phyloP scores from a whole-genome alignment of 2,329 filamentous ascomycete genomes.

The Zasmidium cellare region DNA sequence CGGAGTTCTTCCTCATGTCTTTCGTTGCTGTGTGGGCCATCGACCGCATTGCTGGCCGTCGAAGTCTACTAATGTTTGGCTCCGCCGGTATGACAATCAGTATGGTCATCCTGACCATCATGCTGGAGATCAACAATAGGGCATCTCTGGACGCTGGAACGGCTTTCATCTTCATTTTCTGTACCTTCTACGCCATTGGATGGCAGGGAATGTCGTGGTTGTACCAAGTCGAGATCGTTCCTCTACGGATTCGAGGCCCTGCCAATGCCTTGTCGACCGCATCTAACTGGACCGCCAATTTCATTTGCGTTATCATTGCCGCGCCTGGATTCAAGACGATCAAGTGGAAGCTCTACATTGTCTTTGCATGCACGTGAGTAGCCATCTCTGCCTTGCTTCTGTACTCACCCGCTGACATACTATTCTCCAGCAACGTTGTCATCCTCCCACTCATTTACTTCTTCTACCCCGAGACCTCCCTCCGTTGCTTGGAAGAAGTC shows the following conservation, averaged over 20 bases:
- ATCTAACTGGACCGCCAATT: slow-evolving; percentile 63
- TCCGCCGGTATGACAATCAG: slow-evolving; percentile 54
- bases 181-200: slow-evolving; percentile 59
- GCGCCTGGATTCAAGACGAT: slow-evolving; percentile 60
- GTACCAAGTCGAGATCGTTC: slow-evolving; percentile 62
- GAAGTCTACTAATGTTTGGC: slow-evolving; percentile 35
- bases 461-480: slow-evolving; percentile 62
- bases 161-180: slow-evolving; percentile 63
- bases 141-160: slow-evolving; percentile 45
- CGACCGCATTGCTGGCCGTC: slow-evolving; percentile 35
- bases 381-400: slow-evolving; percentile 45
- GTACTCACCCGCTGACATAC: slow-evolving; percentile 32
- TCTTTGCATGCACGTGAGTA: slow-evolving; percentile 73
- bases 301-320: slow-evolving; percentile 63
- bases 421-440: slow-evolving; percentile 13
- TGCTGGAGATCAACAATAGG: slow-evolving; percentile 38
- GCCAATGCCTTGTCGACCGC: slow-evolving; percentile 65
- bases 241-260: slow-evolving; percentile 60
- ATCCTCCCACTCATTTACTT: slow-evolving; percentile 57
- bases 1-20: slow-evolving; percentile 53
- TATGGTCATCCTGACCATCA: slow-evolving; percentile 61
- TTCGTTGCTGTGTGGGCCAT: slow-evolving; percentile 49
- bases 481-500: slow-evolving; percentile 62
- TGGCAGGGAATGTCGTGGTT: slow-evolving; percentile 65
- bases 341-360: slow-evolving; percentile 62